Conservation (phyloP, 306 rosid species). For the Acacia acuminata region DNA sequence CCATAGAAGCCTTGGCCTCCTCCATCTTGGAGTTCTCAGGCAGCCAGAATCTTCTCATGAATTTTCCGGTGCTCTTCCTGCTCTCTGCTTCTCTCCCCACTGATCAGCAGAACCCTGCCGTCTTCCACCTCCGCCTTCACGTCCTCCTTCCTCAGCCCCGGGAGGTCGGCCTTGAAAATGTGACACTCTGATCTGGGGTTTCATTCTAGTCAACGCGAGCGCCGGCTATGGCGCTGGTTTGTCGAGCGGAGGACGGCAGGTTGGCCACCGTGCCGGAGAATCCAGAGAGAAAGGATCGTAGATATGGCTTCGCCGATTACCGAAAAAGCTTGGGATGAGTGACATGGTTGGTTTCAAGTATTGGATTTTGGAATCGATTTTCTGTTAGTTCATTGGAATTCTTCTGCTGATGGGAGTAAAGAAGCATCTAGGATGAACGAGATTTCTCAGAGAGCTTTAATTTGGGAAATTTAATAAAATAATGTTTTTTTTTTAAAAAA, state of each 20-base stretch:
- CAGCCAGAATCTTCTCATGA: slow-evolving; percentile 36
- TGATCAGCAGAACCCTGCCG: slow-evolving; percentile 31
- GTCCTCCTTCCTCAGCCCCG: slow-evolving; percentile 38
- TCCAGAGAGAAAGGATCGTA: slow-evolving; percentile 34
- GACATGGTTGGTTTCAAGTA: slow-evolving; percentile 16
- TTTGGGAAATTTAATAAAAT: too few species aligned
- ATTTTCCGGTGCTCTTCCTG: slow-evolving; percentile 35
- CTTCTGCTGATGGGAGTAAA: not conserved
- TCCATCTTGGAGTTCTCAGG: slow-evolving; percentile 33
- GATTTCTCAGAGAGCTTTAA: not conserved
- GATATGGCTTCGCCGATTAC: slow-evolving; percentile 32
- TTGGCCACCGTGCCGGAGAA: not conserved
- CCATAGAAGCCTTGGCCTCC: slow-evolving; percentile 27
- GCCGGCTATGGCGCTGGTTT: slow-evolving; percentile 25
- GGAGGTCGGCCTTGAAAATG: slow-evolving; percentile 35
- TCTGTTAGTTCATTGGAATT: too few species aligned
- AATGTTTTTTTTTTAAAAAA: too few species aligned
- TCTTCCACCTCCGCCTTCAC: slow-evolving; percentile 40
- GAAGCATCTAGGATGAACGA: not conserved
- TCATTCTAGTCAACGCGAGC: slow-evolving; percentile 43
- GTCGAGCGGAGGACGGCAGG: slow-evolving; percentile 1
- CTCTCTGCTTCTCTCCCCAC: slow-evolving; percentile 39
- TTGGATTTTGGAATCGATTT: not conserved
- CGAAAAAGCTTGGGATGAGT: slow-evolving; percentile 19
- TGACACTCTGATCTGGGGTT: slow-evolving; percentile 27